Evolutionary conservation across 768 basidiomycete species (phyloP).

Genomic region (Lenzites betulinus): DNA sequence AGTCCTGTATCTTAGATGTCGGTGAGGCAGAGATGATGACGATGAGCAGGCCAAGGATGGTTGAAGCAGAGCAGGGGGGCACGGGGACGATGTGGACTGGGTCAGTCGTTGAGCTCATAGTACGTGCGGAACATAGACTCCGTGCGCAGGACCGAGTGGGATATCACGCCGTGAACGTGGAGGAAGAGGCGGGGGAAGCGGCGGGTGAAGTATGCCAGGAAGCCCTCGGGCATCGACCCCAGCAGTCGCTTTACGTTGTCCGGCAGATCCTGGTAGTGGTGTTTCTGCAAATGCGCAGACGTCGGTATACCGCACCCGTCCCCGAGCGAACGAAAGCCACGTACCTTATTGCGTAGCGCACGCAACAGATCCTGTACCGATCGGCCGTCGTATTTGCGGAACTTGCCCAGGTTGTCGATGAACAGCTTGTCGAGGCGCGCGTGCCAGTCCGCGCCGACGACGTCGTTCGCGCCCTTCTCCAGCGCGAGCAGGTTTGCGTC

Average conservation of each 20-base stretch:
- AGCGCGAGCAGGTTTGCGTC: conserved; percentile 74
- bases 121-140: conserved; percentile 93
- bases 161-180: conserved; percentile 87
- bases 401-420: conserved; percentile 94
- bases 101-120: conserved; percentile 70
- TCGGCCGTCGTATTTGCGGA: conserved; percentile 92
- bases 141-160: conserved; percentile 63
- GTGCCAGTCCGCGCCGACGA: conserved; percentile 94
- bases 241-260: conserved; percentile 87
- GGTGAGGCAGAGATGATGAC: neutral
- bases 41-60: neutral
- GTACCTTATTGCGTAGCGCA: conserved; percentile 92
- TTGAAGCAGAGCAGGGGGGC: neutral
- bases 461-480: conserved; percentile 64
- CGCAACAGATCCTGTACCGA: conserved; percentile 91
- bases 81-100: neutral
- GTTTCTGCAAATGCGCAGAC: conserved; percentile 62
- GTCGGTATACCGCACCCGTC: neutral
- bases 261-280: conserved; percentile 96
- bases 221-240: conserved; percentile 91
- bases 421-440: conserved; percentile 83
- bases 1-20: conserved; percentile 5
- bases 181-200: conserved; percentile 92
- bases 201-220: conserved; percentile 88
- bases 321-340: conserved; percentile 22